These are phyloP conservation scores for Mortierella sp. DNA, from an alignment of 371 early-diverging fungal species.

Conservation along the genomic window DNA sequence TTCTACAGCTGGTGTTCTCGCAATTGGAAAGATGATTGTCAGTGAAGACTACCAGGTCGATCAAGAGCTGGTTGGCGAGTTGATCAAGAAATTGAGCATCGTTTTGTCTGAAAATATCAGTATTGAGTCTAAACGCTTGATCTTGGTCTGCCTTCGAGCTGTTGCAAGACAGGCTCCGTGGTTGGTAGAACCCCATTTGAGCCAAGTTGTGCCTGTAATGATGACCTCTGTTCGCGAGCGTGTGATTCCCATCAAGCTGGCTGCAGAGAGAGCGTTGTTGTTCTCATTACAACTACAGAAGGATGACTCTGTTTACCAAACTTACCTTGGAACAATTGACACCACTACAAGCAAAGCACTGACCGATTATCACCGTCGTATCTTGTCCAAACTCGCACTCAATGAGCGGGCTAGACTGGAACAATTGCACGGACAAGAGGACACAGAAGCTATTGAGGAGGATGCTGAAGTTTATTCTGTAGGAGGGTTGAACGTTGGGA, in stretches of 20 bases:
- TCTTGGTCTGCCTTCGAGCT: slow-evolving; percentile 57
- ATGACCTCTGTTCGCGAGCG: slow-evolving; percentile 83
- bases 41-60: slow-evolving; percentile 60
- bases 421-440: slow-evolving; percentile 56
- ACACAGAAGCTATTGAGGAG: slow-evolving; percentile 59
- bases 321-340: slow-evolving; percentile 63
- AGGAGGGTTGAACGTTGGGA: slow-evolving; percentile 47
- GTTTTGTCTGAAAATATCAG: slow-evolving; percentile 50
- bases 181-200: slow-evolving; percentile 63
- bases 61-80: slow-evolving; percentile 50
- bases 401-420: slow-evolving; percentile 57
- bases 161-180: slow-evolving; percentile 60
- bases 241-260: slow-evolving; percentile 83
- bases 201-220: slow-evolving; percentile 69
- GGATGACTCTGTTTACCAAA: slow-evolving; percentile 57
- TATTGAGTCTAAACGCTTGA: slow-evolving; percentile 62
- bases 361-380: slow-evolving; percentile 73
- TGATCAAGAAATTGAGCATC: slow-evolving; percentile 54
- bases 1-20: slow-evolving; percentile 61
- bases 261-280: slow-evolving; percentile 83
- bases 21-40: slow-evolving; percentile 64
- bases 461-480: slow-evolving; percentile 61
- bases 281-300: slow-evolving; percentile 72
- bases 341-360: slow-evolving; percentile 62
- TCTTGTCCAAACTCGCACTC: slow-evolving; percentile 67